Evolutionary conservation across 2,329 filamentous ascomycete genomes (phyloP), one percentile per base, ranked within the genome.

Genomic region (Sphaerulina vaccinii): DNA sequence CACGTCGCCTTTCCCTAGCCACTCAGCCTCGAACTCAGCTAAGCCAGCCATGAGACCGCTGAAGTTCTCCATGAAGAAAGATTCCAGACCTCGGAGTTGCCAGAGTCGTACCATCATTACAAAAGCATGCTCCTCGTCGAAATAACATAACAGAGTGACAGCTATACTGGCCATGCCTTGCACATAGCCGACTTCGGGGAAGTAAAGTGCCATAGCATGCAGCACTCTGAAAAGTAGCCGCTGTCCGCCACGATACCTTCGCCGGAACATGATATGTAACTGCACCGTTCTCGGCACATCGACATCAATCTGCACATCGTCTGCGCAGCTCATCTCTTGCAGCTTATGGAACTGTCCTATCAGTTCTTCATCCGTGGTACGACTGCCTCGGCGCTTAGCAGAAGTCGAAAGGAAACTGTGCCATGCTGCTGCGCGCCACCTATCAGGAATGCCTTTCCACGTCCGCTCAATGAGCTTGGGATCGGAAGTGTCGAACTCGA

Each of bases 391-490:
- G 55, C 79, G 81, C 65, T 81, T 84, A 27, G 90, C 90, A 58
- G 88, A 92, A 7, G 86, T 76, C 5, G 84, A 80, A 22, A 99
- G 79, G 67, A 99, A 99, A 3, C 90, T 90, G 73, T 92, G 92
- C 93, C 93, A 99, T 2, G 92, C 93, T 1, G 89, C 87, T 24
- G 87, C 83, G 45, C 93, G 86, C 93, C 93, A 99, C 57, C 90
- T 84, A 71, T 99, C 93, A 0, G 93, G 93, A 57, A 99, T 96
- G 23, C 93, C 93, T 69, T 99, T 99, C 93, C 93, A 99, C 1
- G 90, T 95, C 50, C 93, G 83, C 60, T 91, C 87, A 52, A 96
- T 85, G 37, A 99, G 76, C 69, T 96, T 78, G 5, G 87, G 79
- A 67, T 87, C 88, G 58, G 80, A 83, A 32, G 82, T 80, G 70